Percentiles rank a stretch among this genome's conserved stretches.
Evolutionary conservation across 352 stramenopile species (phyloP).

Genomic region (Elongisporangium senticosum): DNA sequence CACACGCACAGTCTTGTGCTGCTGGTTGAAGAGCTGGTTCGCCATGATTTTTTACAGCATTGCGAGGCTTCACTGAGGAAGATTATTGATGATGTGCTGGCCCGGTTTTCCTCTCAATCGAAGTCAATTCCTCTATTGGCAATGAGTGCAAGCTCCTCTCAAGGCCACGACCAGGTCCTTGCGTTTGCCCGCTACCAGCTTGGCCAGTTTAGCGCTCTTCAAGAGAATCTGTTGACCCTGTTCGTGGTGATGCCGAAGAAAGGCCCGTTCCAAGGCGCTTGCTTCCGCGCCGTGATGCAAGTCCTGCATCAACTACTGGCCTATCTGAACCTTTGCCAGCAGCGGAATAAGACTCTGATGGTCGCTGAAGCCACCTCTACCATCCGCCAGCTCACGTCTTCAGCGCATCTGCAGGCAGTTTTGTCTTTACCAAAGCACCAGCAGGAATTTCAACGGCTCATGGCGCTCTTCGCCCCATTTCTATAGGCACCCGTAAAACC

Average conservation of each 20-base stretch:
- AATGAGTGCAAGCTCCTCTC: constrained; percentile 15
- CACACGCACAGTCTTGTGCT: constrained; percentile 45
- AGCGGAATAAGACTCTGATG: constrained; percentile 26
- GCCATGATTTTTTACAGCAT: constrained; percentile 15
- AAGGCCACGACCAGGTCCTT: constrained; percentile 5
- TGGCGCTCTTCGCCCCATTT: constrained; percentile 36
- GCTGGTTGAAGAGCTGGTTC: constrained; percentile 47
- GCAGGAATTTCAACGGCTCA: constrained; percentile 36
- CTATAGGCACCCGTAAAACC: constrained; percentile 1
- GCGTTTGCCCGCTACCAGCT: constrained; percentile 35
- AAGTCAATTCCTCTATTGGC: constrained; percentile 41
- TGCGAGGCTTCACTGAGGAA: constrained; percentile 22
- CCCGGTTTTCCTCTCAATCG: constrained; percentile 25
- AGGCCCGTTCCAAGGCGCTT: constrained; percentile 15
- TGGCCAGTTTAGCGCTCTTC: constrained; percentile 43
- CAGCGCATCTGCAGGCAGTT: constrained; percentile 58
- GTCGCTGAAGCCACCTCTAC: constrained; percentile 33
- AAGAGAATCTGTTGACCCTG: constrained; percentile 60
- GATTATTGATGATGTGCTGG: constrained; percentile 21
- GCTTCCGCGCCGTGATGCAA: constrained; percentile 56
- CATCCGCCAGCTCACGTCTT: constrained; percentile 44
- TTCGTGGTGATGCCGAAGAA: constrained; percentile 46
- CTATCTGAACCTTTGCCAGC: constrained; percentile 40
- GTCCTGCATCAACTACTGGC: constrained; percentile 57
- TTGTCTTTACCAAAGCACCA: constrained; percentile 40